Evolutionary conservation across 73 alveolate genomes (phyloP).

Genomic region (Paramecium pentaurelia): DNA sequence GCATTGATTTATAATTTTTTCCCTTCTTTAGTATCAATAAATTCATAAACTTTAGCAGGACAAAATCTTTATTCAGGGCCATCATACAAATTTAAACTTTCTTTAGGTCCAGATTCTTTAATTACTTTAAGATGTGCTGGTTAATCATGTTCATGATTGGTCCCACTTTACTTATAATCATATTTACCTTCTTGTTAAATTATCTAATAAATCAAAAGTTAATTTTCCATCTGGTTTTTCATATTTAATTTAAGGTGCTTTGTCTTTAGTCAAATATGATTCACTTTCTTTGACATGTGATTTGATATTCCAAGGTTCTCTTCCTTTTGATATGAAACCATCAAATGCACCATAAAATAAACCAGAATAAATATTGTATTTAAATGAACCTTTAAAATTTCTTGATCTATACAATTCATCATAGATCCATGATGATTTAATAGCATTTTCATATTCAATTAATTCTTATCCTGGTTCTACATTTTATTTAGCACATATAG

Average conservation of each 20-base stretch:
- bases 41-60: constrained; percentile 97
- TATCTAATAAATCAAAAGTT: constrained; percentile 87
- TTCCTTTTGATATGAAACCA: constrained; percentile 71
- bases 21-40: constrained; percentile 61
- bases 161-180: constrained; percentile 63
- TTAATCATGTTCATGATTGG: constrained; percentile 94
- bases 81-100: constrained; percentile 67
- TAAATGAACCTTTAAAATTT: constrained; percentile 72
- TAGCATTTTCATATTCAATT: constrained; percentile 41
- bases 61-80: constrained; percentile 95
- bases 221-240: constrained; percentile 94
- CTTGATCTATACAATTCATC: constrained; percentile 58
- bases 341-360: constrained; percentile 69
- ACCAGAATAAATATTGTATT: constrained; percentile 73
- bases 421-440: constrained; percentile 64
- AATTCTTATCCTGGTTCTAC: constrained; percentile 66
- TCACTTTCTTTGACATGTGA: constrained; percentile 61
- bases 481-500: constrained; percentile 61
- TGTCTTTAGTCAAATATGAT: constrained; percentile 62
- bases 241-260: constrained; percentile 76
- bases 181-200: constrained; percentile 72
- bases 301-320: constrained; percentile 81
- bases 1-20: constrained; percentile 80
- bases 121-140: constrained; percentile 92
- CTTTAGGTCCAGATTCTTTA: constrained; percentile 55